These are phyloP conservation scores for Fennellomyces sp. DNA, from an alignment of 371 early-diverging fungal genomes.

Conservation along the genomic window DNA sequence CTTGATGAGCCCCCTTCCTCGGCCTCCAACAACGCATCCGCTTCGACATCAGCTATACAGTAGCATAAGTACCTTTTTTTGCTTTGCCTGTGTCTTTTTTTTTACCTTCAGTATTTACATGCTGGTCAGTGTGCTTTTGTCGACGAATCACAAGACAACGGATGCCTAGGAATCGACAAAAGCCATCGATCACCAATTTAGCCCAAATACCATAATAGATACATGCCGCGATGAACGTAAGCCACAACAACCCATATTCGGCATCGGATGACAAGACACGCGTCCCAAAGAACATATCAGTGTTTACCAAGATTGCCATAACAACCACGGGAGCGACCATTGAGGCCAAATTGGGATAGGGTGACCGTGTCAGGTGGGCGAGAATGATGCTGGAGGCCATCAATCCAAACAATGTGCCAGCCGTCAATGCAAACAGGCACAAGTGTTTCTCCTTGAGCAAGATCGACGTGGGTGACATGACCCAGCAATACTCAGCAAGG, in stretches of 20 bases:
- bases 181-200: constrained; percentile 79
- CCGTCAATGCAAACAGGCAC: constrained; percentile 72
- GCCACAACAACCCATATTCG: constrained; percentile 20
- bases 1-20: constrained; percentile 6
- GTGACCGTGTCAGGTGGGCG: constrained; percentile 83
- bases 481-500: constrained; percentile 66
- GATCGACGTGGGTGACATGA: constrained; percentile 62
- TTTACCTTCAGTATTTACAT: constrained; percentile 4
- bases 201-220: constrained; percentile 64
- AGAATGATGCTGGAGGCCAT: constrained; percentile 90
- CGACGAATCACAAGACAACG: constrained; percentile 76
- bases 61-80: not conserved
- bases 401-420: constrained; percentile 83
- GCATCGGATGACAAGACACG: constrained; percentile 9
- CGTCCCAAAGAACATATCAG: constrained; percentile 41
- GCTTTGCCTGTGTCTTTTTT: not conserved
- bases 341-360: constrained; percentile 77
- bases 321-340: constrained; percentile 71
- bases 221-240: constrained; percentile 5
- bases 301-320: constrained; percentile 66
- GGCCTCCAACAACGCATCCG: constrained; percentile 13
- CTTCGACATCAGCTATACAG: constrained; percentile 4
- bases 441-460: constrained; percentile 66
- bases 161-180: constrained; percentile 85
- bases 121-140: constrained; percentile 10